Evolutionary conservation across 192 early-diverging fungal genomes (phyloP), one percentile per base, ranked within the genome.

Genomic region (Backusella westeae): DNA sequence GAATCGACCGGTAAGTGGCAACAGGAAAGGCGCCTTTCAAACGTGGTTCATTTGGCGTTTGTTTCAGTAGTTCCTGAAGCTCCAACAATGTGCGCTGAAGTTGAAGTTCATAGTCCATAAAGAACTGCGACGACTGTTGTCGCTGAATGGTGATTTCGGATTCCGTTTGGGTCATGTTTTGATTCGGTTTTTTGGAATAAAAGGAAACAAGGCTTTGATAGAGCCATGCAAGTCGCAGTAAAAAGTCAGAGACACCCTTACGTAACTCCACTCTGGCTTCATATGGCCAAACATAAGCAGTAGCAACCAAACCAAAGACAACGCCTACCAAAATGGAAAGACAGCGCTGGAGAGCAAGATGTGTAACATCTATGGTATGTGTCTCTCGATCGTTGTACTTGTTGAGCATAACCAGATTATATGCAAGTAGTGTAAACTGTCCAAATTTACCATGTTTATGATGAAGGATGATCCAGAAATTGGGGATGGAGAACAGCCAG

Each of bases 11-110:
- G 72, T 96, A 96, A 0, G 87, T 87, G 4, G 42, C 78, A 0
- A 83, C 80, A 3, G 94, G 94, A 69, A 93, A 96, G n/a, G 87
- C 86, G 46, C 94, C 94, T 82, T 93, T 94, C 29, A 96, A 80
- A 72, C 94, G 88, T 5, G 94, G 94, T 82, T 96, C 94, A 69
- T 94, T 93, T 6, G 88, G 89, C 26, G 94, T 94, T 49, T 93
- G 86, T 4, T 59, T 76, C 21, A 96, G 73, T 15, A 96, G 81
- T 12, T 82, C 82, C 1, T 88, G 89, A 10, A 94, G 82, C 53
- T 85, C 82, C n/a, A 94, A 70, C 38, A 96, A 73, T 41, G 90
- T 77, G 10, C 87, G 72, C 78, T 94, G 94, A 21, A 96, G 73
- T 5, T 81, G 85, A 19, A 92, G 80, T 69, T 96, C 94, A 63